These are phyloP conservation scores for Aspergillus sp. DNA, from an alignment of 2,329 filamentous ascomycete species.

Conservation along the genomic window DNA sequence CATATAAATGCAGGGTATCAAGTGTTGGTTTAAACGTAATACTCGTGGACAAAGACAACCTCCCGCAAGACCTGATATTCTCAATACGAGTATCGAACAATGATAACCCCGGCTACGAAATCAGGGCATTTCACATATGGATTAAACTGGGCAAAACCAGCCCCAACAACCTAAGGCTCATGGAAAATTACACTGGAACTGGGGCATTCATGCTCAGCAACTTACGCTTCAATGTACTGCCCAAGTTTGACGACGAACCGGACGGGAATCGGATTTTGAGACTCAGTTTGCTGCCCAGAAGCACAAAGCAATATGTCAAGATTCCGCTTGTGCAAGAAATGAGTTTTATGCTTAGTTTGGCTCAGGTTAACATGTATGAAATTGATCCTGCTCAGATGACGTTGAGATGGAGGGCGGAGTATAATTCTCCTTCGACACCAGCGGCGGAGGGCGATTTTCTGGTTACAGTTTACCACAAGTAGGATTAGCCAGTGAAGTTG, in stretches of 20 bases:
- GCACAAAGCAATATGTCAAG: neutral
- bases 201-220: constrained; percentile 11
- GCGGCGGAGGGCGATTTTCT: too few relatives aligned
- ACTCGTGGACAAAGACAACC: neutral
- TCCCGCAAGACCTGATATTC: constrained; percentile 10
- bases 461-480: too few relatives aligned
- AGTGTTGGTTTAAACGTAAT: neutral
- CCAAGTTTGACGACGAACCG: neutral
- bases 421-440: too few relatives aligned
- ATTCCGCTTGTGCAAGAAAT: neutral
- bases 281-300: neutral
- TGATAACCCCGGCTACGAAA: neutral
- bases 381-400: too few relatives aligned
- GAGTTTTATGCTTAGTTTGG: neutral
- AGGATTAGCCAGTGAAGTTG: too few relatives aligned
- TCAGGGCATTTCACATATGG: neutral
- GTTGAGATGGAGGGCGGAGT: too few relatives aligned
- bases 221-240: constrained; percentile 14
- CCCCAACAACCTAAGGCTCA: neutral
- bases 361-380: neutral
- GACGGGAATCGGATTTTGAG: neutral
- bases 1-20: neutral
- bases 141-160: neutral
- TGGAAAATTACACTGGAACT: constrained; percentile 5
- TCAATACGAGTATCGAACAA: constrained; percentile 3